These are phyloP conservation scores for Wickerhamiella occidentalis DNA, from an alignment of 805 yeast genomes.

Conservation along the genomic window DNA sequence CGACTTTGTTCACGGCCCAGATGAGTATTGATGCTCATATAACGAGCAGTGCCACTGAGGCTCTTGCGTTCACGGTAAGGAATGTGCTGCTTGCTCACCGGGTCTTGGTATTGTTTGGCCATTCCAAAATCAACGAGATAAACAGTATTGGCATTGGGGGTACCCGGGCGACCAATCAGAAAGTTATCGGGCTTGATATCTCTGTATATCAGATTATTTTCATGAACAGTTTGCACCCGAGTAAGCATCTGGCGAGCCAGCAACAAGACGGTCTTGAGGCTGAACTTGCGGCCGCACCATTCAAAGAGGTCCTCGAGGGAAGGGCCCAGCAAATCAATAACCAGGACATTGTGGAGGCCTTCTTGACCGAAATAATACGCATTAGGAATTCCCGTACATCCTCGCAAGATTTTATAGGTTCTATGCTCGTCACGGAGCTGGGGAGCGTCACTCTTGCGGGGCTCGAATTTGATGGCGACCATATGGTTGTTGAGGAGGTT, in stretches of 20 bases:
- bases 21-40: slow-evolving; percentile 96
- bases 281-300: slow-evolving; percentile 92
- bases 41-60: slow-evolving; percentile 91
- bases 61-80: slow-evolving; percentile 96
- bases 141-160: slow-evolving; percentile 72
- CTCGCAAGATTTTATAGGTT: slow-evolving; percentile 75
- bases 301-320: slow-evolving; percentile 92
- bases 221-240: slow-evolving; percentile 76
- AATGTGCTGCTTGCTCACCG: slow-evolving; percentile 86
- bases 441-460: slow-evolving; percentile 93
- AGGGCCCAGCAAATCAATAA: slow-evolving; percentile 91
- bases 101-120: slow-evolving; percentile 97
- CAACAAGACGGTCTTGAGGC: slow-evolving; percentile 80
- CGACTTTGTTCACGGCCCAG: slow-evolving; percentile 94
- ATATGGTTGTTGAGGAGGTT: slow-evolving; percentile 82
- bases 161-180: slow-evolving; percentile 77
- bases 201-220: slow-evolving; percentile 80
- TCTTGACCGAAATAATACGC: slow-evolving; percentile 98
- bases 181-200: slow-evolving; percentile 98
- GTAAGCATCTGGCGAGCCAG: slow-evolving; percentile 91
- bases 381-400: slow-evolving; percentile 76
- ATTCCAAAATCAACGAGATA: slow-evolving; percentile 94
- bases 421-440: slow-evolving; percentile 94
- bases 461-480: slow-evolving; percentile 92
- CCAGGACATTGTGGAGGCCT: slow-evolving; percentile 89